These are phyloP conservation scores for Cadophora sp. DNA, from an alignment of 2,329 filamentous ascomycete genomes.

Conservation along the genomic window DNA sequence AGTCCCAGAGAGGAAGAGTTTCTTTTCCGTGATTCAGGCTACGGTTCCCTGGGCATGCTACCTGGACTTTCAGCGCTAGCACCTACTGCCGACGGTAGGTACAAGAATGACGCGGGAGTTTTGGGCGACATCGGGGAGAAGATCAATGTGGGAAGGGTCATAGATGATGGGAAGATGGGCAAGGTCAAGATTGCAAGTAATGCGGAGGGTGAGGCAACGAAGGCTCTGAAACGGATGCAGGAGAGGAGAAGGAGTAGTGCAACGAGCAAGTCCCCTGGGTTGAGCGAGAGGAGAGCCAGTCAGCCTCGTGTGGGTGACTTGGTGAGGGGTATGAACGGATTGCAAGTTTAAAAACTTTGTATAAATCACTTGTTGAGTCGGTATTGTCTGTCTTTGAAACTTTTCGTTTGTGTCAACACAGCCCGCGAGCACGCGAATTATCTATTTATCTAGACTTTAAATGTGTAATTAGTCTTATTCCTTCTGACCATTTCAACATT, in stretches of 20 bases:
- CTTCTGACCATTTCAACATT: too few species aligned
- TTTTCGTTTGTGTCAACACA: too few species aligned
- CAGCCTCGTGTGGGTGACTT: background rate
- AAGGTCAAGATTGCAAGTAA: background rate
- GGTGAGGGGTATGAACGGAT: background rate
- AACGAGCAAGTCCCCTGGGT: background rate
- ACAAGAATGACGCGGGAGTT: background rate
- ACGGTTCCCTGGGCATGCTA: conserved; percentile 34
- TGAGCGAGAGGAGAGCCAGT: background rate
- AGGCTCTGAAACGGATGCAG: conserved; percentile 16
- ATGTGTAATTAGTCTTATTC: too few species aligned
- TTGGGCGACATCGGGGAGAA: background rate
- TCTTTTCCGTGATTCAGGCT: conserved; percentile 35
- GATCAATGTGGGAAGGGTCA: background rate
- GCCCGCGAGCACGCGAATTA: too few species aligned
- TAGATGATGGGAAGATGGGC: background rate
- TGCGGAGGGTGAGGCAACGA: conserved; percentile 20
- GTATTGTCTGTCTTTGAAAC: too few species aligned
- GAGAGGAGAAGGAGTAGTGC: background rate
- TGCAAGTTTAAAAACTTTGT: background rate
- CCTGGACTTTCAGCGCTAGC: conserved; percentile 27
- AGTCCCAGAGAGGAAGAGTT: conserved; percentile 23
- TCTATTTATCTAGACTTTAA: too few species aligned
- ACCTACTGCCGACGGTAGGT: background rate
- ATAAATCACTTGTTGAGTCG: background rate